Base-by-base conservation (phyloP, 768 basidiomycete genomes). In the Kwoniella mangroviensis region DNA sequence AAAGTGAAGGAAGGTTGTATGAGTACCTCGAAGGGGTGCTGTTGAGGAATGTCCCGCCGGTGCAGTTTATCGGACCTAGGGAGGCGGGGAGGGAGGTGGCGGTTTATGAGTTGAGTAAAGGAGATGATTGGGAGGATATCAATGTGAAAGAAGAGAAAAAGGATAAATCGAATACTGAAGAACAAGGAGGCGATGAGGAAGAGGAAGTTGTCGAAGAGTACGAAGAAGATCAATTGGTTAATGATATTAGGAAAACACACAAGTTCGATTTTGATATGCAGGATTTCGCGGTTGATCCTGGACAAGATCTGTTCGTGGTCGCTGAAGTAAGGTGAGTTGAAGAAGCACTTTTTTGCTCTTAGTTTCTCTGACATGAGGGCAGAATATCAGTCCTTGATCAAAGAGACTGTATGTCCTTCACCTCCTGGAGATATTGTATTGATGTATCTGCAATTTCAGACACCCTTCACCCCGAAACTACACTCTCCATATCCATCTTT, bases 211-310 rank as follows among this genome's bases (percentile, higher is more conserved):
- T 65, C 13, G 65, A 70, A 24, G 61, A 67, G 3, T 49, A 61
- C 19, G 70, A 63, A 4, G 70, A 72, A 22, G 71, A 65, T 19
- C 68, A 72, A 51, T 67, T 63, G n/a, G 71, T 59, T 51, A 68
- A 70, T 42, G 71, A 68, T 57, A 59, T 75, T 9, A 62, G 72
- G 45, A 60, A 43, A 49, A 57, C 64, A 6, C 72, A 78, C 41
- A 70, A 49, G 42, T 75, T 77, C 53, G 67, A 59, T n/a, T 79
- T 81, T 54, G 70, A 71, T 22, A 73, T 83, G 22, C 66, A 75
- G 17, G 82, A 83, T 40, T 78, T 83, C 59, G 77, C 82, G 5
- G 79, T 81, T 34, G 82, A 83, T 75, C 80, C 80, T 9, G 82
- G 82, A 21, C 73, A 74, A 54, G 80, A 83, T 62, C 54, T 83